Base-by-base conservation (phyloP, 1,284 basidiomycete genomes). In the Ustilago crameri region DNA sequence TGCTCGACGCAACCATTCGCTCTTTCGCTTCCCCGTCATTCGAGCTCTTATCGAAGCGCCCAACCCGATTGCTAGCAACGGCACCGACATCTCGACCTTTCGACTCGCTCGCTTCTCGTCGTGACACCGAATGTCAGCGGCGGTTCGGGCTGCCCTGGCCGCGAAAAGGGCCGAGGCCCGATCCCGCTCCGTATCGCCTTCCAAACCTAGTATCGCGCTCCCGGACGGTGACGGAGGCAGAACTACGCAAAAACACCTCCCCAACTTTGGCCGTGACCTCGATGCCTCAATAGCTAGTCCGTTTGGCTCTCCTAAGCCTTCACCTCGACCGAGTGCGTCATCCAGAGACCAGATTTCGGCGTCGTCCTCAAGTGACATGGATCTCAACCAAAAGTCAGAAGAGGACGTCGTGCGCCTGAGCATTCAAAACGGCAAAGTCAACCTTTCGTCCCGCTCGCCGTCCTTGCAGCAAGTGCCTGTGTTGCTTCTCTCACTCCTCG, bases 131-230 rank as follows among this genome's bases (percentile, higher is more conserved):
- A 78, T 78, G 76, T 78, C 76, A 37, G 76, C 64, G 40, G 71
- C 72, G 34, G 67, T 78, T 32, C 66, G 67, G 26, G 76, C 76
- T 62, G 76, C 76, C 32, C 51, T 78, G 46, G 69, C 74, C 45
- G 76, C 64, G 8, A 65, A 66, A 57, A 32, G 72, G 48, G 72
- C 72, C 37, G 71, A 60, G 41, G 55, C 53, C 35, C 62, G 74
- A 40, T 64, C 65, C 9, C 58, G 60, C 44, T 69, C 69, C 24
- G 9, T 35, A 18, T 72, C 72, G 12, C 62, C 71, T 32, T 54
- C 71, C 55, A 68, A 75, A 32, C 49, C 48, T 12, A 54, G 40
- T 34, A 32, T 42, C 20, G 14, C 49, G 2, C 46, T 51, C 17
- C 53, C 56, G 9, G 46, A 47, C 40, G 61, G 20, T 12, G 49